These are phyloP conservation scores for Xylaria sp. DNA, from an alignment of 2,329 filamentous ascomycete species.

Conservation along the genomic window DNA sequence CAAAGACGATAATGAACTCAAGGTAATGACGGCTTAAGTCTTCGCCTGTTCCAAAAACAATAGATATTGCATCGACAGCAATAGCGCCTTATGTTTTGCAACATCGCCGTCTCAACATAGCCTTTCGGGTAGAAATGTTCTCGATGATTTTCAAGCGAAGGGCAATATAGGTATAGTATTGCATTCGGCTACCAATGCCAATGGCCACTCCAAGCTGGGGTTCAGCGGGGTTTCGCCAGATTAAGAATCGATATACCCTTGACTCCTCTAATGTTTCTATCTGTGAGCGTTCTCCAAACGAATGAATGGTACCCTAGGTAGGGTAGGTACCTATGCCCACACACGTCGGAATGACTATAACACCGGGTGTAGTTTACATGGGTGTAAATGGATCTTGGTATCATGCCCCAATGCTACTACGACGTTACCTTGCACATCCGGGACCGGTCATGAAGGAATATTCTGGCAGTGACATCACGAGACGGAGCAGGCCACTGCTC, in stretches of 20 bases:
- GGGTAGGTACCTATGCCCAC: no score
- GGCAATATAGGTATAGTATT: slow-evolving; percentile 10
- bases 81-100: no score
- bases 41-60: no score
- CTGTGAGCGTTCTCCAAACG: not conserved
- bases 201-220: slow-evolving; percentile 13
- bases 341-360: no score
- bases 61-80: no score
- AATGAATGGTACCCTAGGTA: no score
- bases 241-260: slow-evolving; percentile 5
- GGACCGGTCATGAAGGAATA: not conserved
- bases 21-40: no score
- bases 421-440: not conserved
- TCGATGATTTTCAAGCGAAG: no score
- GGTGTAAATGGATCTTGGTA: not conserved
- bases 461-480: not conserved
- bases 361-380: no score
- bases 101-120: no score
- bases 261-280: not conserved
- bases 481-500: not conserved
- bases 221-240: slow-evolving; percentile 17
- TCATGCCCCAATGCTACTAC: not conserved
- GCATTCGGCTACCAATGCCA: slow-evolving; percentile 10
- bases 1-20: no score
- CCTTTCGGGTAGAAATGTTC: no score